phyloP scores from a whole-genome alignment of 2,329 filamentous ascomycete genomes.

The Pseudocercospora fuligena region DNA sequence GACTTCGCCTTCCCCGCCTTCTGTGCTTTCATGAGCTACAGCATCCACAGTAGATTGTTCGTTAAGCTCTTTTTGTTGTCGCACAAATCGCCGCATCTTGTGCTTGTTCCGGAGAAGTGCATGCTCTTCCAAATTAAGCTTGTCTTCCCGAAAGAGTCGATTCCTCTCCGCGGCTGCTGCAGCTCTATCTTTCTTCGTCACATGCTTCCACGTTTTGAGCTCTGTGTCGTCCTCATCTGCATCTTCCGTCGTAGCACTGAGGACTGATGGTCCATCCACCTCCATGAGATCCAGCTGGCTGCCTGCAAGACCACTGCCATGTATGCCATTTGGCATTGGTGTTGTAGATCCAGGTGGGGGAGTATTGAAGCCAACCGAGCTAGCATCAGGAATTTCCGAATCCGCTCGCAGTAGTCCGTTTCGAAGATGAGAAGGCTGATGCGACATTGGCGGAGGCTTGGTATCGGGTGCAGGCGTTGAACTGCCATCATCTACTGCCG shows the following conservation, averaged over 20 bases:
- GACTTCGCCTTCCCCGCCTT: slow-evolving; percentile 51
- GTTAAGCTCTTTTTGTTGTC: slow-evolving; percentile 66
- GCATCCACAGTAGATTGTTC: slow-evolving; percentile 46
- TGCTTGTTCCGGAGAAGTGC: slow-evolving; percentile 83
- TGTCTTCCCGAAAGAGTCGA: slow-evolving; percentile 79
- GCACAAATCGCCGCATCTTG: slow-evolving; percentile 86
- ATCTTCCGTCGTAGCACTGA: slow-evolving; percentile 72
- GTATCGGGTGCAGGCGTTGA: slow-evolving; percentile 69
- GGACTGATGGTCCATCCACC: slow-evolving; percentile 75
- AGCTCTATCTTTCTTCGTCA: slow-evolving; percentile 94
- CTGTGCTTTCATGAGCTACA: slow-evolving; percentile 49
- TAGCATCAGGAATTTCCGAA: slow-evolving; percentile 76
- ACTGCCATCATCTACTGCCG: slow-evolving; percentile 68
- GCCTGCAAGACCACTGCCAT: slow-evolving; percentile 60
- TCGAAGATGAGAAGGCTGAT: slow-evolving; percentile 55
- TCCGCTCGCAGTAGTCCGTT: slow-evolving; percentile 65
- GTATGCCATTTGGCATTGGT: slow-evolving; percentile 69
- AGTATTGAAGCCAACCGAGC: slow-evolving; percentile 81
- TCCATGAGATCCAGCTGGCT: slow-evolving; percentile 88
- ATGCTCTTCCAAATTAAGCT: slow-evolving; percentile 83
- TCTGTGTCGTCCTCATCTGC: slow-evolving; percentile 84
- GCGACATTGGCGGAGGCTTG: slow-evolving; percentile 61
- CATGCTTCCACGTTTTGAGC: slow-evolving; percentile 98
- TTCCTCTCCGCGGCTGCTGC: slow-evolving; percentile 83
- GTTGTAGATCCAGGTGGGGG: slow-evolving; percentile 79